phyloP scores from a whole-genome alignment of 495 filamentous ascomycete species.

The Xeromyces bisporus region DNA sequence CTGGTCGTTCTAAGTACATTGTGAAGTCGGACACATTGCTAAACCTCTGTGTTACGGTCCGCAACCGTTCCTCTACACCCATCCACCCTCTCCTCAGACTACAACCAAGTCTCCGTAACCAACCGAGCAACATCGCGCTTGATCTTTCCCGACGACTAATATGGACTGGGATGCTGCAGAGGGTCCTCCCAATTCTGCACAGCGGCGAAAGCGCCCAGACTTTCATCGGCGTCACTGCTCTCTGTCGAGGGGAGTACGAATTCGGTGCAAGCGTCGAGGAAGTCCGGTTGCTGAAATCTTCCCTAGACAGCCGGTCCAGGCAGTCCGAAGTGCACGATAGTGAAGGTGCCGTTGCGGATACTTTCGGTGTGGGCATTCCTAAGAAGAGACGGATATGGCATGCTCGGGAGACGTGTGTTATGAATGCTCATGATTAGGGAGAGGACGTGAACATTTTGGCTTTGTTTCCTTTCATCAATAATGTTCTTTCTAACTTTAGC shows the following conservation, averaged over 20 bases:
- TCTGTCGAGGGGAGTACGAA: constrained; percentile 71
- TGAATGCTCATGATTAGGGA: constrained; percentile 33
- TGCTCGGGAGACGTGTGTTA: constrained; percentile 43
- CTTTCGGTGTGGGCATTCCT: constrained; percentile 37
- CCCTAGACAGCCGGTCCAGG: constrained; percentile 2
- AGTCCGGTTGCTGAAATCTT: constrained; percentile 27
- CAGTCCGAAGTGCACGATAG: constrained; percentile 9
- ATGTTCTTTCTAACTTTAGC: too few relatives aligned
- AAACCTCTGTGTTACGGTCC: constrained; percentile 46
- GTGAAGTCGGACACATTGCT: constrained; percentile 57
- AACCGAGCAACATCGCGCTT: constrained; percentile 54
- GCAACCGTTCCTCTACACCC: constrained; percentile 51
- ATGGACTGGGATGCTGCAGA: constrained; percentile 73
- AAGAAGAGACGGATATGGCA: constrained; percentile 58
- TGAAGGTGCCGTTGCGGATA: constrained; percentile 32
- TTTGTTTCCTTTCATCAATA: not conserved
- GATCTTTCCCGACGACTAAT: constrained; percentile 71
- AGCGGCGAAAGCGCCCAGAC: constrained; percentile 38
- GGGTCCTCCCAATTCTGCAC: constrained; percentile 42
- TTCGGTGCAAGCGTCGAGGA: constrained; percentile 71
- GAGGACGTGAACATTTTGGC: too few relatives aligned
- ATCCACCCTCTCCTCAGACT: constrained; percentile 60
- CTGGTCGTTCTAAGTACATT: constrained; percentile 32
- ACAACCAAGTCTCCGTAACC: constrained; percentile 57
- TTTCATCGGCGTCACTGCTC: constrained; percentile 46